phyloP scores from a whole-genome alignment of 2,329 filamentous ascomycete species.

The Endothia cerciana region DNA sequence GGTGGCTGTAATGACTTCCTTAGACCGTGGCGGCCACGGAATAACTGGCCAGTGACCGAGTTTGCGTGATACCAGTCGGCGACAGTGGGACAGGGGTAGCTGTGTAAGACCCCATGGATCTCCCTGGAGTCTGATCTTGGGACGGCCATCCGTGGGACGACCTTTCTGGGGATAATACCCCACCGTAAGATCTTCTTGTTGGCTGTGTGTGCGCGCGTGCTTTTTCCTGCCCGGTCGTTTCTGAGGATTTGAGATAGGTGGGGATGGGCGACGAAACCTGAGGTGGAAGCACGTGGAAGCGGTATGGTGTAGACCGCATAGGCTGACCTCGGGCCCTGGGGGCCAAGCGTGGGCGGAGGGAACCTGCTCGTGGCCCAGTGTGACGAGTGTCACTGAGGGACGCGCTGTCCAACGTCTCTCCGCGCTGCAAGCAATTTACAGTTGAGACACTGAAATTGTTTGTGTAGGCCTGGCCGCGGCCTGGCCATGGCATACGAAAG shows the following conservation, averaged over 20 bases:
- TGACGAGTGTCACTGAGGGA: slow-evolving; percentile 22
- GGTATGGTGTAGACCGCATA: neutral
- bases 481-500: too few species aligned
- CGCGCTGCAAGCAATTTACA: slow-evolving; percentile 28
- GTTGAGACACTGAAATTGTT: slow-evolving; percentile 15
- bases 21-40: neutral
- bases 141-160: neutral
- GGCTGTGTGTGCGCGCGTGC: neutral
- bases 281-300: neutral
- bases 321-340: slow-evolving; percentile 21
- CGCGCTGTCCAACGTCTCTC: slow-evolving; percentile 12
- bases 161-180: neutral
- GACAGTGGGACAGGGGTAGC: neutral
- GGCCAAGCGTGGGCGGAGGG: slow-evolving; percentile 22
- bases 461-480: slow-evolving; percentile 4
- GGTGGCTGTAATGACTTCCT: slow-evolving; percentile 8
- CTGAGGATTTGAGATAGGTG: slow-evolving; percentile 15
- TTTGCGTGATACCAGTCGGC: slow-evolving; percentile 1
- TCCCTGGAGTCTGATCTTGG: neutral
- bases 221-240: neutral
- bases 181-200: neutral
- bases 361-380: slow-evolving; percentile 22
- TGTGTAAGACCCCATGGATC: neutral
- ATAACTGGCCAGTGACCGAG: neutral
- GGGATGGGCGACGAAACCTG: slow-evolving; percentile 5